These are phyloP conservation scores for Purshia tridentata DNA, from an alignment of 306 rosid genomes.

Conservation along the genomic window DNA sequence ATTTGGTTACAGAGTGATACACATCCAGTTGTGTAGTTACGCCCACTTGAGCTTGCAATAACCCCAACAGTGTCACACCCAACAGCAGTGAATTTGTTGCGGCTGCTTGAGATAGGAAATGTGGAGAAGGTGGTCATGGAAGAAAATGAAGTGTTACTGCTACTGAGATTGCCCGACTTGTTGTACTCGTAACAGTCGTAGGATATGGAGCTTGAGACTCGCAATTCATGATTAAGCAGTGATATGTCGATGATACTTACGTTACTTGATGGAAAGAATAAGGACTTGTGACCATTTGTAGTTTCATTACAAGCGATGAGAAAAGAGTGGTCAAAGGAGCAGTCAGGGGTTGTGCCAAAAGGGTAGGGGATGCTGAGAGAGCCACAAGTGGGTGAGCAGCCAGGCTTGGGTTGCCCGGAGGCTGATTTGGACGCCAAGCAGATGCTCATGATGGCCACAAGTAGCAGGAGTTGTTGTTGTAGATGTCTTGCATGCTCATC, in stretches of 20 bases:
- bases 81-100: slow-evolving; percentile 8
- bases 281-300: neutral
- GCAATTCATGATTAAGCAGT: slow-evolving; percentile 27
- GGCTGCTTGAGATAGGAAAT: neutral
- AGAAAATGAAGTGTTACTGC: neutral
- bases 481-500: too few relatives aligned
- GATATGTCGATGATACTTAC: slow-evolving; percentile 14
- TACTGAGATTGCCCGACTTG: neutral
- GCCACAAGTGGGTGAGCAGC: slow-evolving; percentile 24
- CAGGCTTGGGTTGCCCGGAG: neutral
- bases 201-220: neutral
- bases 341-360: slow-evolving; percentile 18
- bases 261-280: neutral
- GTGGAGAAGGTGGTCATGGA: neutral
- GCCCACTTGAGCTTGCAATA: neutral
- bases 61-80: neutral
- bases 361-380: slow-evolving; percentile 27
- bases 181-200: neutral
- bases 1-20: neutral
- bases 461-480: neutral
- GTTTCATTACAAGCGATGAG: slow-evolving; percentile 6
- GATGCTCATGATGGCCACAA: neutral
- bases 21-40: slow-evolving; percentile 1
- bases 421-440: neutral
- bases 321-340: slow-evolving; percentile 9